These are phyloP conservation scores for Lyophyllum atratum DNA, from an alignment of 768 basidiomycete species.

Conservation along the genomic window DNA sequence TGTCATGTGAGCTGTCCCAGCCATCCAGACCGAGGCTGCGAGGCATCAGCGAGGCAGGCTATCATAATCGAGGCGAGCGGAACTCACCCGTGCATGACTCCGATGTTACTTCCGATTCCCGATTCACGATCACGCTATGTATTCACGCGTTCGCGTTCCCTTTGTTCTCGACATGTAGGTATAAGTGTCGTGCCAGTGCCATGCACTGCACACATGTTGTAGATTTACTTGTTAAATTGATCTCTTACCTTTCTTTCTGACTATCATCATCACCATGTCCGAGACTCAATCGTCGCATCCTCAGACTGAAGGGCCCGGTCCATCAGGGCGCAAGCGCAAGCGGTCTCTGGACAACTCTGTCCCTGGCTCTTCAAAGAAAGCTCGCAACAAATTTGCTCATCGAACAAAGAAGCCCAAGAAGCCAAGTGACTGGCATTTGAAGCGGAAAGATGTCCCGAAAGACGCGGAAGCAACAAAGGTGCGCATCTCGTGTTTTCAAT, in stretches of 20 bases:
- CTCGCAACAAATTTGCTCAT: neutral
- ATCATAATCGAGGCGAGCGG: too few species aligned
- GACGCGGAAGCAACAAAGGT: slow-evolving; percentile 12
- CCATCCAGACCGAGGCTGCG: neutral
- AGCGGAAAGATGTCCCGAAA: slow-evolving; percentile 9
- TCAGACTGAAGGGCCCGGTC: too few species aligned
- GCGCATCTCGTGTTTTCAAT: neutral
- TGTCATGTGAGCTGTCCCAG: neutral
- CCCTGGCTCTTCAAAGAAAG: slow-evolving; percentile 2
- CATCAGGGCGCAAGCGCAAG: neutral
- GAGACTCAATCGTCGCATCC: neutral
- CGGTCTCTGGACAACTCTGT: neutral
- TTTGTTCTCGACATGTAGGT: slow-evolving; percentile 6
- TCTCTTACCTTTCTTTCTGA: neutral
- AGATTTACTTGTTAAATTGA: neutral
- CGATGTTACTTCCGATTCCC: too few species aligned
- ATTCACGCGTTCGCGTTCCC: neutral
- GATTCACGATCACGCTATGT: neutral
- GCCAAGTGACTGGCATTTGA: slow-evolving; percentile 13
- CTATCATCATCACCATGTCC: neutral
- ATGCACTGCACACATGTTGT: slow-evolving; percentile 5
- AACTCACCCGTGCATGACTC: neutral
- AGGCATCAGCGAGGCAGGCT: too few species aligned
- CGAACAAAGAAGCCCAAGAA: slow-evolving; percentile 11
- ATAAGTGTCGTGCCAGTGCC: neutral